Base-by-base conservation (phyloP, 192 early-diverging fungal species). In the Coemansia sp. region DNA sequence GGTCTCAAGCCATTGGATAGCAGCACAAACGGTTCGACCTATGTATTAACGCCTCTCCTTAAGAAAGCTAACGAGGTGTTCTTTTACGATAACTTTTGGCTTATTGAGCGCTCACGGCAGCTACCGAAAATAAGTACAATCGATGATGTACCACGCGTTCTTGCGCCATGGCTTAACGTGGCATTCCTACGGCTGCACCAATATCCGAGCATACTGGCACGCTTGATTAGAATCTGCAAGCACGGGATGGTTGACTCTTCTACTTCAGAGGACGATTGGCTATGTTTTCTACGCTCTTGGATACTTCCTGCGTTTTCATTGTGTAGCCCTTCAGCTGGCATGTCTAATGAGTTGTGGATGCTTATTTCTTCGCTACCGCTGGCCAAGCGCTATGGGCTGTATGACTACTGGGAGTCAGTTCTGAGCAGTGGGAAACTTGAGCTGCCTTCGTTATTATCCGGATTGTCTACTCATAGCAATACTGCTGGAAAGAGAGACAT, bases 41-140 rank as follows among this genome's bases (percentile, higher is more conserved):
- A 72, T 38, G 70, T 76, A 16, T 70, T 81, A 4, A 69, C 70
- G 5, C 79, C 79, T 21, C 67, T 70, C 26, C 45, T 49, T 26
- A 62, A 44, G 47, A 60, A 45, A 32, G 58, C 80, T n/a, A 64
- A 42, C 60, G 80, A 77, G 16, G 71, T 65, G 43, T 82, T 82
- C 62, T 82, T 82, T 41, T 82, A 82, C 54, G 75, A 82, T 16
- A 69, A 68, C 40, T 82, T 82, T 56, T 82, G 80, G 80, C 71
- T 71, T 13, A 63, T 74, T 11, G 80, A 76, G 21, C 45, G 68
- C 7, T 63, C 67, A 2, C n/a, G 38, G 12, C 56, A 52, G 52
- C 52, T 82, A 18, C 80, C 75, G 11, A 41, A 21, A 26, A 47
- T 67, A 4, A 18, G 37, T 19, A 19, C 68, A 9, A n/a, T 82